Percentiles rank a stretch among this genome's conserved stretches.
These are phyloP conservation scores for Vanilla planifolia DNA, from an alignment of 106 monocot genomes.

Conservation along the genomic window DNA sequence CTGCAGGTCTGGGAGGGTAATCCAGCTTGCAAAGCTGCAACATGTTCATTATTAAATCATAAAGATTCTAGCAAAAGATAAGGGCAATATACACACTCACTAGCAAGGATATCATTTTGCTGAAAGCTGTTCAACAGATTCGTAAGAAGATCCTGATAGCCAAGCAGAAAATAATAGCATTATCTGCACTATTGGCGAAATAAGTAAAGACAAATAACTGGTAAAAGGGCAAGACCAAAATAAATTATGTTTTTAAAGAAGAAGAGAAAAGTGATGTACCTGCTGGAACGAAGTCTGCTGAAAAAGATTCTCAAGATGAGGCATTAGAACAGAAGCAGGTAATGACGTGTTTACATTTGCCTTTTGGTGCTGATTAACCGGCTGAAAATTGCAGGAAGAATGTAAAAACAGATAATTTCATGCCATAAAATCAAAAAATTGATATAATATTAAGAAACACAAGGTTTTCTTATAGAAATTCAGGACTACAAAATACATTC, in stretches of 20 bases:
- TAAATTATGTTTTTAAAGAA: not conserved
- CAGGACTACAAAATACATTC: too few species aligned
- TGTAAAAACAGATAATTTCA: not conserved
- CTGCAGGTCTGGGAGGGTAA: constrained; percentile 27
- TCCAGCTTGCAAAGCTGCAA: constrained; percentile 43
- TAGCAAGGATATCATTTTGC: constrained; percentile 52
- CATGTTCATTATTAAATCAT: not conserved
- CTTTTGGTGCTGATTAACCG: constrained; percentile 36
- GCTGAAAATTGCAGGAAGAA: constrained; percentile 22
- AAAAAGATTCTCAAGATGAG: constrained; percentile 93
- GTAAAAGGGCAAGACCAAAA: not conserved
- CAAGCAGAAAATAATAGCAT: not conserved
- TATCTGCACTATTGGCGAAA: not conserved
- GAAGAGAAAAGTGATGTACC: constrained; percentile 22
- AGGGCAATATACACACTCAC: constrained; percentile 20
- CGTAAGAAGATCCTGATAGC: constrained; percentile 67
- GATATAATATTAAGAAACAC: too few species aligned
- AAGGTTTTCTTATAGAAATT: too few species aligned
- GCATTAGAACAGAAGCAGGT: constrained; percentile 70
- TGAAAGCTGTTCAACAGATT: constrained; percentile 79
- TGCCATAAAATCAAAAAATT: too few species aligned
- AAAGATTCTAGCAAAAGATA: not conserved
- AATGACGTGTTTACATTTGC: constrained; percentile 49
- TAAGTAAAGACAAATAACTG: not conserved
- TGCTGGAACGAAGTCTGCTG: constrained; percentile 91